Evolutionary conservation across 768 basidiomycete genomes (phyloP).

Genomic region (Amanita pallidorosea): DNA sequence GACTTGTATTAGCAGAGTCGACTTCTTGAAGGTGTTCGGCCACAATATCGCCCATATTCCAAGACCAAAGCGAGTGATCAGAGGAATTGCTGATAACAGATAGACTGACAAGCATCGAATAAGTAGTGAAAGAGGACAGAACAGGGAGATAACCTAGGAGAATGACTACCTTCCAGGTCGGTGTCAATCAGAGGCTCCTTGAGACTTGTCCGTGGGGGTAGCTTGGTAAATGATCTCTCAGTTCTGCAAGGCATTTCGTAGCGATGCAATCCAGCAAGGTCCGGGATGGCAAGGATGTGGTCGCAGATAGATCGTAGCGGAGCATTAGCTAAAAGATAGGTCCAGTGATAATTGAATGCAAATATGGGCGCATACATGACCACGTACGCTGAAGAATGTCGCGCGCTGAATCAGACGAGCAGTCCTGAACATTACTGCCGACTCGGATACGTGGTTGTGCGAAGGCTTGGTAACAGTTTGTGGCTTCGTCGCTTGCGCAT

Average conservation of each 20-base stretch:
- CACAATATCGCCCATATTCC: background rate
- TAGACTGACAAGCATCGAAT: background rate
- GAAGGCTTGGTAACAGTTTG: no score
- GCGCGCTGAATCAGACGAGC: background rate
- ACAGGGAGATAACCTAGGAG: background rate
- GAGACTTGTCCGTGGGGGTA: no score
- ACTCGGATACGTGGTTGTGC: background rate
- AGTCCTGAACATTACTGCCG: background rate
- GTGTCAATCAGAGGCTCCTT: background rate
- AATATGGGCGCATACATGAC: background rate
- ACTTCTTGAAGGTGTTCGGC: background rate
- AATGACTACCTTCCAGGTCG: background rate
- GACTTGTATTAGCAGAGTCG: background rate
- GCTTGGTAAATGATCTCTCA: background rate
- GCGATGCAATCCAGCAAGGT: constrained; percentile 25
- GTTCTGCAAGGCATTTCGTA: background rate
- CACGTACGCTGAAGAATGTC: background rate
- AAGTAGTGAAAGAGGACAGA: background rate
- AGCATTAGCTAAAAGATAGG: constrained; percentile 15
- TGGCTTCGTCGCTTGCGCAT: background rate
- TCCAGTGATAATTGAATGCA: background rate
- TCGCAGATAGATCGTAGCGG: constrained; percentile 26
- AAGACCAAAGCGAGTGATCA: background rate
- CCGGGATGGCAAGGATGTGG: constrained; percentile 30
- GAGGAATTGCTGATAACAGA: background rate